A percentile compares a stretch with the other conserved stretches of the same genome.
Evolutionary conservation across 148 eudicot genomes (phyloP).

Genomic region (Bassia scoparia): DNA sequence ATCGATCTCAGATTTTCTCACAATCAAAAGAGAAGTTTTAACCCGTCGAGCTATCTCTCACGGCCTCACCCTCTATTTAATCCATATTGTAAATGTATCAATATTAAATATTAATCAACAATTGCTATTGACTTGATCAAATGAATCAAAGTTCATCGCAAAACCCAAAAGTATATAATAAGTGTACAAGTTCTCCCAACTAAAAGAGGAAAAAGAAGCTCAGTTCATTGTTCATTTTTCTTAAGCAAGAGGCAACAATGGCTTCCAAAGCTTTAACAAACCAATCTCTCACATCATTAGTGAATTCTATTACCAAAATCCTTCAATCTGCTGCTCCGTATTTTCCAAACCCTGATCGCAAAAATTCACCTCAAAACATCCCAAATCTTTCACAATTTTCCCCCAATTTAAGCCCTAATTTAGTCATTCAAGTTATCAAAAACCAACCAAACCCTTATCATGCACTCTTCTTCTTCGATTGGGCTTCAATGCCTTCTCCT

Average conservation of each 20-base stretch:
- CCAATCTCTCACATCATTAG: conserved; percentile 13
- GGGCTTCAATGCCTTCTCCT: conserved; percentile 13
- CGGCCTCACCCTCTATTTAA: too few relatives aligned
- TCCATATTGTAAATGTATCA: too few relatives aligned
- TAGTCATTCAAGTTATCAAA: conserved; percentile 20
- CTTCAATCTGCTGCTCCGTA: background rate
- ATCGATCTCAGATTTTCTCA: too few relatives aligned
- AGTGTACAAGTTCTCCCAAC: too few relatives aligned
- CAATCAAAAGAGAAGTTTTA: too few relatives aligned
- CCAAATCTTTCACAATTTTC: conserved; percentile 22
- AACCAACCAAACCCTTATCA: conserved; percentile 18
- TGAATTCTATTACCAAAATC: background rate
- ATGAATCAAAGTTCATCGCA: too few relatives aligned
- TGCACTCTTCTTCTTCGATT: conserved; percentile 26
- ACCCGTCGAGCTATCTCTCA: too few relatives aligned
- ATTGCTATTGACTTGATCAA: too few relatives aligned
- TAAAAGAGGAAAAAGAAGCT: too few relatives aligned
- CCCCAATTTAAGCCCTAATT: conserved; percentile 18
- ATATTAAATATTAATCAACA: too few relatives aligned
- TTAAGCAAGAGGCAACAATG: background rate
- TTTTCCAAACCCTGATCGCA: background rate
- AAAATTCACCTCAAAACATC: background rate
- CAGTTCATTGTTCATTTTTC: background rate
- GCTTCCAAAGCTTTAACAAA: conserved; percentile 11
- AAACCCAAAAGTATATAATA: too few relatives aligned